Evolutionary conservation across 495 filamentous ascomycete species (phyloP), one percentile per base, ranked within the genome.

Genomic region (Platismatia glauca): DNA sequence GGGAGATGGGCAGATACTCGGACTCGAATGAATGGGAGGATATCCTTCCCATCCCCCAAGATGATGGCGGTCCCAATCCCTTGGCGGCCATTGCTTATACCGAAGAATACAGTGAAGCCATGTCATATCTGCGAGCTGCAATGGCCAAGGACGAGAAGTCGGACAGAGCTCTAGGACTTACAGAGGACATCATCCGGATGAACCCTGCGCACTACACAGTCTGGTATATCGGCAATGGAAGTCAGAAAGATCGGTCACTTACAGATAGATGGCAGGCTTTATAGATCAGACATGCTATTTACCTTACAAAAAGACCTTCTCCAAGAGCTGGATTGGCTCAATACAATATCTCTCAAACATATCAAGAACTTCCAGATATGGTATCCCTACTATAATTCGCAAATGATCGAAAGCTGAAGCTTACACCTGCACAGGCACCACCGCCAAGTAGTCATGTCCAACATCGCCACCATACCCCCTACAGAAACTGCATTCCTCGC

Each of bases 301-400:
- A 81, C 82, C 3, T 72, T 96, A 31, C 71, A 82, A 4, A 80
- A 84, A 56, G 79, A 87, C 63, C 80, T 97, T 57, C 70, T 71
- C 0, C 79, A 87, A 62, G 94, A 98, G 71, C 74, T 96, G 31
- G 76, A 79, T 46, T 98, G 91, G 90, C 74, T 98, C 29, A 95
- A 96, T 70, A 77, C 80, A 3, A 81, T 95, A 22, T 87, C 94
- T 6, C 75, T 95, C 50, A 81, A 82, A 33, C 85, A 96, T 69
- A 82, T 93, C 69, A 98, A 98, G 72, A 98, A 97, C 72, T 98
- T 97, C 75, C 94, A 98, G 73, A 97, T 97, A 71, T 97, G 94
- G 81, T 83, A 74, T 22, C 59, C 62, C 33, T 7, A 20, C 20
- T 29, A 29, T 12, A 24, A 22, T 55, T 15, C 35, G 13, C 7